Percentiles rank a stretch among this genome's conserved stretches.
These are phyloP conservation scores for Triangularia verruculosa DNA, from an alignment of 2,329 filamentous ascomycete species.

Conservation along the genomic window DNA sequence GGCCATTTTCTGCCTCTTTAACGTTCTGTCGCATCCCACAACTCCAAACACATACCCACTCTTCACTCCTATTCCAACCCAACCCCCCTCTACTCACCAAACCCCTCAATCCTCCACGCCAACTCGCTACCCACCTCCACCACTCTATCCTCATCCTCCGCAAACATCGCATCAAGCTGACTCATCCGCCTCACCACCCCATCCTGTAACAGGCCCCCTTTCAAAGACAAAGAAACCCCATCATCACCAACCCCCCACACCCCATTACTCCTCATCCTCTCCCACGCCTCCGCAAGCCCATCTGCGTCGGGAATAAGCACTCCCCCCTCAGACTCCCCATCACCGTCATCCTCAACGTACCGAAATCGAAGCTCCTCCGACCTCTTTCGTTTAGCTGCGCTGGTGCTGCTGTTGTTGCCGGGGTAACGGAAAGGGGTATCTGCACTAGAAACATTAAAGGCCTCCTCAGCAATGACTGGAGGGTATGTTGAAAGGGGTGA, in stretches of 20 bases:
- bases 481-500: too few species aligned
- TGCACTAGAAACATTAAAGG: too few species aligned
- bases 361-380: neutral
- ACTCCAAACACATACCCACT: neutral
- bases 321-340: neutral
- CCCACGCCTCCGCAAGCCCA: neutral
- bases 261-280: neutral
- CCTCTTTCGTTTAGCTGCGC: neutral
- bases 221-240: neutral
- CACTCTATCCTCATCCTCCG: neutral
- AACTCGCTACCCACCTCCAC: neutral
- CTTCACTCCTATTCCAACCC: neutral
- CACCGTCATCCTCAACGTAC: neutral
- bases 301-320: neutral
- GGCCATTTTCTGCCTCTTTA: too few species aligned
- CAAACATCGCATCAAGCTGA: neutral
- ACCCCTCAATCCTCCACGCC: neutral
- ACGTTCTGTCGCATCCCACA: neutral
- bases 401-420: neutral
- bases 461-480: too few species aligned
- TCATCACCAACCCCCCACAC: neutral
- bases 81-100: neutral
- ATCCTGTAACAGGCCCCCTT: neutral
- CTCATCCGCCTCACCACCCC: neutral
- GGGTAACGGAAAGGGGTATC: neutral